Conservation (phyloP, 108 stramenopile genomes). For the Conticribra weissflogii region DNA sequence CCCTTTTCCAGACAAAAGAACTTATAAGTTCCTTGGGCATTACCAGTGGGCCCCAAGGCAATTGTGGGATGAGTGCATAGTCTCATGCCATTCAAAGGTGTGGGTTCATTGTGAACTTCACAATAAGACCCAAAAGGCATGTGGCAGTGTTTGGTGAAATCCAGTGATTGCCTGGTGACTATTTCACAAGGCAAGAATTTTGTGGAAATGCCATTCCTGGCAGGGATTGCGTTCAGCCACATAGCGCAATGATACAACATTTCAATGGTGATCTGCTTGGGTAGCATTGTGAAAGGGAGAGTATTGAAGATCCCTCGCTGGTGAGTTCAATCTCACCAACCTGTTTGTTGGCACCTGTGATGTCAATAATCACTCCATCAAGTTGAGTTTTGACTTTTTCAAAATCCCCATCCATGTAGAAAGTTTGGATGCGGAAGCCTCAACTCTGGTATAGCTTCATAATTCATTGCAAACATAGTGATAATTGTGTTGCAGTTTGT, state of each 20-base stretch:
- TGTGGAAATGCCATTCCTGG: conserved; percentile 15
- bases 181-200: background rate
- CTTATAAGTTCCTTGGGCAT: conserved; percentile 41
- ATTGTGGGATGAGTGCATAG: background rate
- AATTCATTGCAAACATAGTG: background rate
- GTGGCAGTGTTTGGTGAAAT: conserved; percentile 6
- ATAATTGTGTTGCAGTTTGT: background rate
- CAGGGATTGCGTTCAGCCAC: conserved; percentile 35
- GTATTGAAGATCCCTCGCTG: conserved; percentile 8
- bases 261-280: conserved; percentile 10
- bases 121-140: background rate
- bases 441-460: conserved; percentile 4
- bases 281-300: conserved; percentile 9
- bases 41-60: conserved; percentile 23
- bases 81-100: conserved; percentile 1
- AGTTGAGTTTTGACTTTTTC: background rate
- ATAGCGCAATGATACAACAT: conserved; percentile 11
- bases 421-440: conserved; percentile 9
- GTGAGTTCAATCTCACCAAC: conserved; percentile 17
- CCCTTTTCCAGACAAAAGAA: conserved; percentile 26
- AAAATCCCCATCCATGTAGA: conserved; percentile 24
- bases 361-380: conserved; percentile 11
- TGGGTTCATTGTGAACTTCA: background rate
- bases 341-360: conserved; percentile 26
- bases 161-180: background rate